Evolutionary conservation across 148 eudicot species (phyloP).

Genomic region (Polygonum aviculare): DNA sequence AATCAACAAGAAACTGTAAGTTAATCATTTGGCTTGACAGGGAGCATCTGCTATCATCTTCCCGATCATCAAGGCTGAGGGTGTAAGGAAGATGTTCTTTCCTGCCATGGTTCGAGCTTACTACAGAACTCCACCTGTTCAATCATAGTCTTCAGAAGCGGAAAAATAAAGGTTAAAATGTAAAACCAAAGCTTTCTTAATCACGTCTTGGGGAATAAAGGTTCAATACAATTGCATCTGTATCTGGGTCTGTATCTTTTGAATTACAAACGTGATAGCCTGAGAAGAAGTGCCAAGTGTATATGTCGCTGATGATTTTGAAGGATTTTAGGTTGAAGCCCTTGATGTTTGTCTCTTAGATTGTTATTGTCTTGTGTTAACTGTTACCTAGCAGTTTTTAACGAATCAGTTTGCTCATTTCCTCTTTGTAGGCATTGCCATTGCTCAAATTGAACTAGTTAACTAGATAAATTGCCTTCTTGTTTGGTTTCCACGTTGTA

Average conservation of each 20-base stretch:
- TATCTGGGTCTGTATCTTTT: background rate
- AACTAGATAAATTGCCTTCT: too few species aligned
- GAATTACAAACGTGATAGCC: background rate
- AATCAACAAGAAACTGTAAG: background rate
- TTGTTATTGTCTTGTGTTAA: background rate
- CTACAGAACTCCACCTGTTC: constrained; percentile 60
- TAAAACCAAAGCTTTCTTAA: background rate
- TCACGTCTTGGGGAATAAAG: background rate
- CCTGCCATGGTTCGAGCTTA: constrained; percentile 88
- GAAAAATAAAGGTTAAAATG: background rate
- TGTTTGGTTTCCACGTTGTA: too few species aligned
- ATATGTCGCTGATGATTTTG: background rate
- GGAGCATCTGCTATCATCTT: constrained; percentile 87
- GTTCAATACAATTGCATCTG: background rate
- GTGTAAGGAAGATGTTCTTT: constrained; percentile 90
- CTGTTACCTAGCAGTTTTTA: background rate
- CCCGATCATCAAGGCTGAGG: constrained; percentile 91
- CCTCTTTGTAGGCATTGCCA: background rate
- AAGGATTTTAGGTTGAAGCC: background rate
- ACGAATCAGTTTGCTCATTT: background rate
- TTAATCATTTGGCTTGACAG: constrained; percentile 23
- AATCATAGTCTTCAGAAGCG: constrained; percentile 1
- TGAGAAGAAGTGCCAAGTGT: background rate
- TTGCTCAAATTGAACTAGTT: too few species aligned
- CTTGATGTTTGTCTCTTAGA: background rate